Base-by-base conservation (phyloP, 208 protist species). In the Trypanosoma melophagium region DNA sequence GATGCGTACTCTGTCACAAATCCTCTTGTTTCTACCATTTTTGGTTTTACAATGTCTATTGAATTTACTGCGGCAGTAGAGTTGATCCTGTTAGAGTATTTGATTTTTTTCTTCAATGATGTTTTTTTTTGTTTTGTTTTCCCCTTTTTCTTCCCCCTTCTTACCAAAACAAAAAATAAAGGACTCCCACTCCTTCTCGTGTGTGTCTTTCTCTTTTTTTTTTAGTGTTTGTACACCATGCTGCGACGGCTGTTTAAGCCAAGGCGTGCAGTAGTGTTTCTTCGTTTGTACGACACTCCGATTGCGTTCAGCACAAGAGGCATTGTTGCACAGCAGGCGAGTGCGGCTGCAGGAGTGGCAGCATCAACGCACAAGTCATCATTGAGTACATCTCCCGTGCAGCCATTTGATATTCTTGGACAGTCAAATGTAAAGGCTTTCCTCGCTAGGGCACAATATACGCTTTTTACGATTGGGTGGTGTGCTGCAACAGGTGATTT, bases 401-500 rank as follows among this genome's bases (percentile, higher is more conserved):
- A 79, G 17, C 87, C 71, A 0, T 50, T 66, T 40, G 47, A 76
- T 19, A 14, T 83, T 28, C 13, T 69, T 41, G 57, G 57, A 3
- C 69, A 85, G 16, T 55, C 62, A 10, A 74, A 85, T 13, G 70
- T 84, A 17, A 88, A 90, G 64, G 73, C 84, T 60, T 73, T 95
- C 12, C 70, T 96, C 19, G 80, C 87, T 22, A 88, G 84, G 38
- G 72, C 90, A 19, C 87, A 92, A 77, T 96, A 96, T 67, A 85
- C 86, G 66, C 64, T 96, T 45, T 90, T 93, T 57, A 92, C 85
- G 44, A 31, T 96, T 9, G 79, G 85, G 25, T 83, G 82, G 55
- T 78, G 87, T 47, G 21, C 54, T 0, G 42, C 62, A 1, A 69
- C 53, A n/a, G 51, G 60, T 45, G 44, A 69, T 16, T 94, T 83